Evolutionary conservation across 2,329 filamentous ascomycete genomes (phyloP), one percentile per base, ranked within the genome.

Genomic region (Cladorrhinum sp.): DNA sequence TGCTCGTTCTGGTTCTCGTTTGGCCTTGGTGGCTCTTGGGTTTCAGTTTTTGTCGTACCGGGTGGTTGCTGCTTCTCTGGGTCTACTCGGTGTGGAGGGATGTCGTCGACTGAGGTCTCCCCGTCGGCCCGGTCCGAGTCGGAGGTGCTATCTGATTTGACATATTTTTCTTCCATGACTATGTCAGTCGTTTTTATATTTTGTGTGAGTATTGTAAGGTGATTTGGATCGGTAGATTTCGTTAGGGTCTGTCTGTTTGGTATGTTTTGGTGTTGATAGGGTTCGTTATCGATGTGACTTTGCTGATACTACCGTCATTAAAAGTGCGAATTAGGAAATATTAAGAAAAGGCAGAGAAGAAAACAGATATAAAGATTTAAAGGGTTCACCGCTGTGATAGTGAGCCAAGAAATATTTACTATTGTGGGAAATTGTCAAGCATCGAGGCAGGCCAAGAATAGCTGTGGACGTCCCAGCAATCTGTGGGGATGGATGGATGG

Each of bases 51-150:
- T 20, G 52, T 6, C 1, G 50, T 27, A n/a, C n/a, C n/a, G 50
- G n/a, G 6, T 24, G 48, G 41, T 18, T 12, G 18, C 16, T 41
- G 36, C 36, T 41, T 16, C 12, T 53, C 51, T 23, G 29, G 9
- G 22, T 55, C n/a, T 36, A 6, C 20, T 23, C 23, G 18, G 20
- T 36, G 6, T 32, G 16, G 13, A 24, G 25, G 23, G 23, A 25
- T 57, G 18, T 50, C 54, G 50, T 55, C 22, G 20, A 50, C 52
- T 9, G 59, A 61, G 10, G 32, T 25, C 3, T 49, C 62, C 12
- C 10, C 58, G 8, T 65, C 63, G 36, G 59, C 55, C 22, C 57
- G 58, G 57, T 63, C 62, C 29, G 64, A 65, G 41, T 65, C 64
- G 49, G 61, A 64, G 32, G 23, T 32, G 13, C 10, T 25, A 20